Percentiles rank a stretch among this genome's conserved stretches.
Conservation (phyloP, 768 basidiomycete genomes). For the Pleurotus cornucopiae region DNA sequence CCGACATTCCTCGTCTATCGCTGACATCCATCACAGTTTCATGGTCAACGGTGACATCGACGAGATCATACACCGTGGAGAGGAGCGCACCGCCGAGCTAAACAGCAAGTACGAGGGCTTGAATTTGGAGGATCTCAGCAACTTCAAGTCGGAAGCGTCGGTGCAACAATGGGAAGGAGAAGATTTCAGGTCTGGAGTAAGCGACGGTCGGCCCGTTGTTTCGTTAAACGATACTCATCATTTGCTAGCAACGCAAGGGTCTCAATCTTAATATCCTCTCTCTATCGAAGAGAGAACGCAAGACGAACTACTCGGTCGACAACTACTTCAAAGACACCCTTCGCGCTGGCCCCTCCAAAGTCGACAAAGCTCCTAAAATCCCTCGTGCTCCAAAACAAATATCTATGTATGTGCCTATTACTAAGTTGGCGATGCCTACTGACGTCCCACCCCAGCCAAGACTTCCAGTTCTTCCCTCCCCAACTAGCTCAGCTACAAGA, state of each 20-base stretch:
- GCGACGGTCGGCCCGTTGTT: conserved; percentile 14
- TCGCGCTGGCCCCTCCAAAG: conserved; percentile 72
- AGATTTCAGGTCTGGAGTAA: conserved; percentile 76
- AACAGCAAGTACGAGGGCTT: conserved; percentile 91
- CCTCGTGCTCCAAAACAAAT: conserved; percentile 88
- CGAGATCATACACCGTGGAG: conserved; percentile 85
- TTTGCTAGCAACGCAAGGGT: conserved; percentile 47
- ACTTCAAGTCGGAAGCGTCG: conserved; percentile 92
- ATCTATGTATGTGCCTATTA: conserved; percentile 46
- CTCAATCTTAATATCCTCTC: conserved; percentile 78
- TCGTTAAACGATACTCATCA: background rate
- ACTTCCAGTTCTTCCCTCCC: conserved; percentile 95
- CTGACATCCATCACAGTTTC: conserved; percentile 35
- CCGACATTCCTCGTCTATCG: background rate
- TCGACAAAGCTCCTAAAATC: conserved; percentile 77
- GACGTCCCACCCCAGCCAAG: conserved; percentile 53
- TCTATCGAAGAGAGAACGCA: conserved; percentile 89
- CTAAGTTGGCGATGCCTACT: background rate
- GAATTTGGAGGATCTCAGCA: conserved; percentile 92
- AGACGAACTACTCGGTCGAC: conserved; percentile 92
- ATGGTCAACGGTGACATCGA: conserved; percentile 90
- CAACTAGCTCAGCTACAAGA: conserved; percentile 80
- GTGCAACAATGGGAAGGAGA: conserved; percentile 96
- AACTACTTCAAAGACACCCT: conserved; percentile 93
- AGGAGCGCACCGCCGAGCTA: conserved; percentile 84